Evolutionary conservation across 768 basidiomycete species (phyloP), one percentile per base, ranked within the genome.

Genomic region (Botryobasidium botryosum): DNA sequence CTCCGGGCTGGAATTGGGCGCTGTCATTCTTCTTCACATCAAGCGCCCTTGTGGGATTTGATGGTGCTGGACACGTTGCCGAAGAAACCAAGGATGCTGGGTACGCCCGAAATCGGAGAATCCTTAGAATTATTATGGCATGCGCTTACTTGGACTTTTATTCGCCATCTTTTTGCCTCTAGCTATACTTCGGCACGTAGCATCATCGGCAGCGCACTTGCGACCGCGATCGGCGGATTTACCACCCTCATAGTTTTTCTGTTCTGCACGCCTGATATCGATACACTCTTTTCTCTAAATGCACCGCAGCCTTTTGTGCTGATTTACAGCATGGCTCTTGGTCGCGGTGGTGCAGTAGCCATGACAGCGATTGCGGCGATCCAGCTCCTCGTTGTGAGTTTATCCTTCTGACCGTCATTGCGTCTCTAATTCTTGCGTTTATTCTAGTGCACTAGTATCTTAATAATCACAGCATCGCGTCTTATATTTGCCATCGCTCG

Each of bases 401-500:
- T 24, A 10, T 39, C 32, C 32, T 33, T 12, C 18, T 33, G 32
- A 18, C 18, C 18, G 32, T 33, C 32, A 12, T 18, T 12, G 10
- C 32, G 5, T 28, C 10, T 18, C 18, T 6, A 3, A n/a, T 6
- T n/a, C 23, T 20, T 33, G 32, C 17, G 17, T 10, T 33, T 10
- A 33, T 25, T 17, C 20, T n/a, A 50, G 38, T 59, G 58, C 54
- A 53, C 56, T 7, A 53, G 52, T 25, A 53, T 61, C 45, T 55
- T 56, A 15, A 55, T 60, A 36, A 56, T 60, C 18, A 59, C 61
- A 4, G 56, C 59, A 0, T 57, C 57, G 1, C 56, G 61, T 18
- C 52, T 62, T 24, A 51, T 62, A 28, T 62, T 60, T 41, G 61
- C 60, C 12, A 55, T 62, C 25, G 61, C 61, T 1, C 51, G 61